Conservation (phyloP, 257 asterid species). For the Solanum arcanum region DNA sequence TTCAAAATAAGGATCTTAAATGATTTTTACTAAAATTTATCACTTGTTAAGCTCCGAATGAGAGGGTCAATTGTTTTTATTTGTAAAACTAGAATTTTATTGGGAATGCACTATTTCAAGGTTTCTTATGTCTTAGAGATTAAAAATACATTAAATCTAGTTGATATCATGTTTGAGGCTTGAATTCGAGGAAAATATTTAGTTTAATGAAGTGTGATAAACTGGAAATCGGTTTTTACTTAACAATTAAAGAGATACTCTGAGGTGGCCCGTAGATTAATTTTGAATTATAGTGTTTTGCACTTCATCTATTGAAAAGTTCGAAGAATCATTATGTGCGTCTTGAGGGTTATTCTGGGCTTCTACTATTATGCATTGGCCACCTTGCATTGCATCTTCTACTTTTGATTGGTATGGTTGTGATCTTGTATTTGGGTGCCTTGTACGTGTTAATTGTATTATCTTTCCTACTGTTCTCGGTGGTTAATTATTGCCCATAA, state of each 20-base stretch:
- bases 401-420: background rate
- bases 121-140: background rate
- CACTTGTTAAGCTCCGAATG: background rate
- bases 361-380: background rate
- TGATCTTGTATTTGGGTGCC: background rate
- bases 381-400: background rate
- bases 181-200: background rate
- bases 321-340: background rate
- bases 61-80: background rate
- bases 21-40: background rate
- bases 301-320: background rate
- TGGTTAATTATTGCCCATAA: background rate
- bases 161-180: background rate
- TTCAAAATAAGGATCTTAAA: background rate
- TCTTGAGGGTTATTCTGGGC: background rate
- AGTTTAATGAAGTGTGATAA: background rate
- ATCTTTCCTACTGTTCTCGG: background rate
- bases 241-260: background rate
- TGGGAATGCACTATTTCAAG: background rate
- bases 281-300: too few relatives aligned
- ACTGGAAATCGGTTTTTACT: background rate
- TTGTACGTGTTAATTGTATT: too few relatives aligned
- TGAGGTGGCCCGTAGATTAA: background rate
- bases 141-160: too few relatives aligned
- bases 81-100: background rate